Conservation (phyloP, 2,329 filamentous ascomycete genomes). For the Metarhizium humberi region DNA sequence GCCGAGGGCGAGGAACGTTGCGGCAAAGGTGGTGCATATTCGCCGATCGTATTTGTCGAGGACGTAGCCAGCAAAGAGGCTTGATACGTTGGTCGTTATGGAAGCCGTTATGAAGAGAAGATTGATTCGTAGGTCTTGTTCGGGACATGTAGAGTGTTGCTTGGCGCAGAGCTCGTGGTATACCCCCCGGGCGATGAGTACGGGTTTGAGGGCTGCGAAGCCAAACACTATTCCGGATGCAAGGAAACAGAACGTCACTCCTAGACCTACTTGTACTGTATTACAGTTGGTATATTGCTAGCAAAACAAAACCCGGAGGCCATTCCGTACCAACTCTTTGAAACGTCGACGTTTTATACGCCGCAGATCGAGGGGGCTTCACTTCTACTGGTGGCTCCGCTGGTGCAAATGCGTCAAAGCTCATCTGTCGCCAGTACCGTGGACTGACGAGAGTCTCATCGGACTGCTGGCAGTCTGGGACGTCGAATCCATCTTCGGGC, state of each 20-base stretch:
- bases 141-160: conserved; percentile 28
- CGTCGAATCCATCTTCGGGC: conserved; percentile 29
- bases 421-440: not conserved
- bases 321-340: not conserved
- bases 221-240: conserved; percentile 74
- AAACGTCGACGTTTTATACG: not conserved
- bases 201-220: conserved; percentile 73
- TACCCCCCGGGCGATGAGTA: conserved; percentile 64
- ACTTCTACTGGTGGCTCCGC: not conserved
- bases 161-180: conserved; percentile 49
- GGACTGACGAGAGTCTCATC: not conserved
- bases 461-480: conserved; percentile 11
- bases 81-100: conserved; percentile 50
- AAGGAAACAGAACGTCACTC: conserved; percentile 64
- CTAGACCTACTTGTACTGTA: conserved; percentile 58
- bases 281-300: not conserved
- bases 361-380: not conserved
- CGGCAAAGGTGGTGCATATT: conserved; percentile 63
- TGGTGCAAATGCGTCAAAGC: not conserved
- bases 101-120: conserved; percentile 86
- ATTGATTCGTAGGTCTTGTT: conserved; percentile 54
- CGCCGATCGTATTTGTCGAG: conserved; percentile 74
- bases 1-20: conserved; percentile 57
- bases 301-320: not conserved
- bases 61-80: conserved; percentile 74